These are phyloP conservation scores for Conticribra weissflogii DNA, from an alignment of 108 stramenopile genomes.

Conservation along the genomic window DNA sequence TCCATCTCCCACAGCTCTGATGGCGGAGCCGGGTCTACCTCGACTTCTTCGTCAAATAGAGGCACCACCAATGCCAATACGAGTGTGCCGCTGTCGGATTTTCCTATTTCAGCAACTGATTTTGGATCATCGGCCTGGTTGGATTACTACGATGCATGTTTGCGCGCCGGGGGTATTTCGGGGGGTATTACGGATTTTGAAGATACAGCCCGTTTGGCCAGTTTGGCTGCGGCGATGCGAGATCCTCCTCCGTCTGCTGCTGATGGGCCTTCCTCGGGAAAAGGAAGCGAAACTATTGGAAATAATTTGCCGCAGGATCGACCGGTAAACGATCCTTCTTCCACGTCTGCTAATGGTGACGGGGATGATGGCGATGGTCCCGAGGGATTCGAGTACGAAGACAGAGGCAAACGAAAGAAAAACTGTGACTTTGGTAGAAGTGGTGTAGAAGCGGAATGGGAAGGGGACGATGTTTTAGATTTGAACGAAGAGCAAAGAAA, in stretches of 20 bases:
- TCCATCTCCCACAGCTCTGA: slow-evolving; percentile 1
- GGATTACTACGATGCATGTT: slow-evolving; percentile 35
- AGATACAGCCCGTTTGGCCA: slow-evolving; percentile 10
- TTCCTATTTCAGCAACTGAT: slow-evolving; percentile 6
- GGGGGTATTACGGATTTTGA: slow-evolving; percentile 21
- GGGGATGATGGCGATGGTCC: slow-evolving; percentile 11
- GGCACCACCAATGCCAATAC: background rate
- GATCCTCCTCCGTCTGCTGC: background rate
- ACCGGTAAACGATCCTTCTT: background rate
- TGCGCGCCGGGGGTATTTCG: slow-evolving; percentile 13
- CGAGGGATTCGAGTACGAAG: slow-evolving; percentile 35
- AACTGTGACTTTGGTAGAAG: background rate
- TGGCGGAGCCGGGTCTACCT: background rate
- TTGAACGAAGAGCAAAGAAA: slow-evolving; percentile 13
- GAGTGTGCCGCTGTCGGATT: background rate
- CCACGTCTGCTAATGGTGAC: background rate
- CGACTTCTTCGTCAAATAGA: background rate
- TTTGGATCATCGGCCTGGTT: slow-evolving; percentile 24
- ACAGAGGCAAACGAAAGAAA: slow-evolving; percentile 1
- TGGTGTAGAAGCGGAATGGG: background rate
- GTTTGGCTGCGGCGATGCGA: slow-evolving; percentile 6
- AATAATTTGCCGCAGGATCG: slow-evolving; percentile 20
- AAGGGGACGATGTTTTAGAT: background rate
- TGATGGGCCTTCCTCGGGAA: background rate
- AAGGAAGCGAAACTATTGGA: background rate